phyloP scores from a whole-genome alignment of 2,329 filamentous ascomycete species.

The Lecanicillium sp. region DNA sequence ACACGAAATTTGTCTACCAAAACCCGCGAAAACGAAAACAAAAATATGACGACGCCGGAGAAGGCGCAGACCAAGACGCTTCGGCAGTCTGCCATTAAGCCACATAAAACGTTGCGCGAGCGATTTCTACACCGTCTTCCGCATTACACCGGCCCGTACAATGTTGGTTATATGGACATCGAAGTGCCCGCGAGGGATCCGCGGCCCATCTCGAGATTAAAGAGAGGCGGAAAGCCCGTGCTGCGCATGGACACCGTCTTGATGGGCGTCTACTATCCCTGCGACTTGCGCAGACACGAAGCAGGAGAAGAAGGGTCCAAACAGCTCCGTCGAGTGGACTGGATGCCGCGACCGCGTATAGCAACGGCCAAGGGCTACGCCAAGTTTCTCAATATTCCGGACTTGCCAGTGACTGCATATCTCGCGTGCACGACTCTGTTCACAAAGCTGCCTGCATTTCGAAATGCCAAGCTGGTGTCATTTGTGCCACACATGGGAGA shows the following conservation, averaged over 20 bases:
- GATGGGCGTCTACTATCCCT: constrained; percentile 59
- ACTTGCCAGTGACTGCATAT: constrained; percentile 39
- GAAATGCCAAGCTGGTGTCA: constrained; percentile 50
- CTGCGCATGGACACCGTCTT: constrained; percentile 48
- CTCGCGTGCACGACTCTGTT: constrained; percentile 53
- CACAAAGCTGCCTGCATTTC: constrained; percentile 56
- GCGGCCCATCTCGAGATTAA: constrained; percentile 31
- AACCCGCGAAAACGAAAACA: background rate
- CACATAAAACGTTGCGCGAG: constrained; percentile 26
- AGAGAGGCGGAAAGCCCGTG: constrained; percentile 28
- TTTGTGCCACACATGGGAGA: background rate
- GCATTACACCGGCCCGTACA: constrained; percentile 55
- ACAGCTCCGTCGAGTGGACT: constrained; percentile 47
- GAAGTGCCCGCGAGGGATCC: constrained; percentile 48
- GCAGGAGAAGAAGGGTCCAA: constrained; percentile 19
- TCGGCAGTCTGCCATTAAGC: constrained; percentile 16
- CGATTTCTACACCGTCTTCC: constrained; percentile 44
- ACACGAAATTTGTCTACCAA: too few relatives aligned
- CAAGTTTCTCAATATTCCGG: constrained; percentile 48
- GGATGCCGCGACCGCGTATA: constrained; percentile 51
- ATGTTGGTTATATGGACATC: constrained; percentile 60
- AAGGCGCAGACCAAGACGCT: background rate
- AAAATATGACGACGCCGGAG: background rate
- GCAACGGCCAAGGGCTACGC: constrained; percentile 53
- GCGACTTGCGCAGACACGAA: constrained; percentile 27